Conservation (phyloP, 106 monocot species). For the Dactylorhiza incarnata region DNA sequence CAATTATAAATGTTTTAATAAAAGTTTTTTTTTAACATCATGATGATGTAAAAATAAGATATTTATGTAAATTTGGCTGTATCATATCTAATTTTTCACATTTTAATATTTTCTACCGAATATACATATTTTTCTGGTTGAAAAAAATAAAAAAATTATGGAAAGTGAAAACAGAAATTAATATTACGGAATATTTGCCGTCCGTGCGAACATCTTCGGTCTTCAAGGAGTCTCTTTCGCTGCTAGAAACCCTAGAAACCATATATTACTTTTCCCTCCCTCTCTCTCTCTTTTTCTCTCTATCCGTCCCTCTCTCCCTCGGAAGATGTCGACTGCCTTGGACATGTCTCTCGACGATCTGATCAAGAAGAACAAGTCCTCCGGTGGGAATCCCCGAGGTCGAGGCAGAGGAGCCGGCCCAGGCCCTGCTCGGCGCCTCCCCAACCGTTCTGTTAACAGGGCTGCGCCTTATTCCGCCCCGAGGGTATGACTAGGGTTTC, state of each 20-base stretch:
- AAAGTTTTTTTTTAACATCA: too few relatives aligned
- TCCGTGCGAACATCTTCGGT: too few relatives aligned
- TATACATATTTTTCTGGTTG: too few relatives aligned
- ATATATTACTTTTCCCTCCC: background rate
- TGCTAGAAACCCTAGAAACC: background rate
- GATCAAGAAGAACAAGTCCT: slow-evolving; percentile 70
- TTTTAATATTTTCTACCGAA: too few relatives aligned
- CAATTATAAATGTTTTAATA: too few relatives aligned
- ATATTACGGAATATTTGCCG: too few relatives aligned
- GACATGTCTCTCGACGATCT: slow-evolving; percentile 76
- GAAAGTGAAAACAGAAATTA: too few relatives aligned
- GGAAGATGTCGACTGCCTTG: slow-evolving; percentile 46
- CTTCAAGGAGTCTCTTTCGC: too few relatives aligned
- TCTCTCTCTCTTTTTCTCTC: background rate
- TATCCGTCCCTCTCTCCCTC: background rate
- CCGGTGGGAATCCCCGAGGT: slow-evolving; percentile 13
- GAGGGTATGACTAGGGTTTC: slow-evolving; percentile 36
- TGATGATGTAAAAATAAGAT: too few relatives aligned
- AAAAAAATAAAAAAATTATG: too few relatives aligned
- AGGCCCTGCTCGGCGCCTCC: slow-evolving; percentile 38
- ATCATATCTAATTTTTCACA: too few relatives aligned
- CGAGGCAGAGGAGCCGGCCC: slow-evolving; percentile 21
- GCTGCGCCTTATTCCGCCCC: slow-evolving; percentile 28
- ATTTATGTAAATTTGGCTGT: too few relatives aligned
- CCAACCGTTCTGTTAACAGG: slow-evolving; percentile 30